Conservation (phyloP, 2,329 filamentous ascomycete genomes). For the Pleomassaria siparia region DNA sequence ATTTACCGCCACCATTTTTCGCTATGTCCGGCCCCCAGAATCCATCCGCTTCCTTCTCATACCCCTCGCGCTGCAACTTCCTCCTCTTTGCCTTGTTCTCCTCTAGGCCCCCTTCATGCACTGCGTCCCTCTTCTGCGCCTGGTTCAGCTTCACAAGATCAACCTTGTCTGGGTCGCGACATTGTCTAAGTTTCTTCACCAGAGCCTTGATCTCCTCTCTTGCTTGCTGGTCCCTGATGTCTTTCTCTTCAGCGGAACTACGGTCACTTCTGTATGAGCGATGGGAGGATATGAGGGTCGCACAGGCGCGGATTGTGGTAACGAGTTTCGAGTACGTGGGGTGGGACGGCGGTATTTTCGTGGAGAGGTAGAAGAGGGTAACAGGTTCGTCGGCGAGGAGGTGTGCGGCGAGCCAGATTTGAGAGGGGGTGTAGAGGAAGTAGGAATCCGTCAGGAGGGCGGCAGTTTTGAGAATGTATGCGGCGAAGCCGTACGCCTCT, state of each 20-base stretch:
- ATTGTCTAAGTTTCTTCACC: conserved; percentile 70
- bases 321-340: conserved; percentile 39
- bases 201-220: conserved; percentile 55
- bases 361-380: conserved; percentile 48
- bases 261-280: conserved; percentile 18
- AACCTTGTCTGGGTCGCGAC: conserved; percentile 71
- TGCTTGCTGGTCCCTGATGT: conserved; percentile 43
- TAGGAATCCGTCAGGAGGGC: conserved; percentile 92
- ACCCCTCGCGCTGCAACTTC: conserved; percentile 48
- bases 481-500: conserved; percentile 71
- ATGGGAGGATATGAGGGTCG: conserved; percentile 41
- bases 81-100: conserved; percentile 48
- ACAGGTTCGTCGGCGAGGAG: conserved; percentile 72
- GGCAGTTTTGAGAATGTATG: conserved; percentile 59
- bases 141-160: conserved; percentile 71
- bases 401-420: conserved; percentile 86
- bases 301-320: conserved; percentile 43
- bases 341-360: conserved; percentile 43
- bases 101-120: conserved; percentile 40
- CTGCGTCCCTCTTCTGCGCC: conserved; percentile 55
- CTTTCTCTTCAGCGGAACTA: conserved; percentile 28
- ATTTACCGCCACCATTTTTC: too few species aligned
- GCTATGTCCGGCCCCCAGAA: conserved; percentile 47
- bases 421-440: conserved; percentile 91
- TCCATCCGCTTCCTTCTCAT: conserved; percentile 48